Evolutionary conservation across 352 stramenopile genomes (phyloP).

Genomic region (Blastocystis hominis): DNA sequence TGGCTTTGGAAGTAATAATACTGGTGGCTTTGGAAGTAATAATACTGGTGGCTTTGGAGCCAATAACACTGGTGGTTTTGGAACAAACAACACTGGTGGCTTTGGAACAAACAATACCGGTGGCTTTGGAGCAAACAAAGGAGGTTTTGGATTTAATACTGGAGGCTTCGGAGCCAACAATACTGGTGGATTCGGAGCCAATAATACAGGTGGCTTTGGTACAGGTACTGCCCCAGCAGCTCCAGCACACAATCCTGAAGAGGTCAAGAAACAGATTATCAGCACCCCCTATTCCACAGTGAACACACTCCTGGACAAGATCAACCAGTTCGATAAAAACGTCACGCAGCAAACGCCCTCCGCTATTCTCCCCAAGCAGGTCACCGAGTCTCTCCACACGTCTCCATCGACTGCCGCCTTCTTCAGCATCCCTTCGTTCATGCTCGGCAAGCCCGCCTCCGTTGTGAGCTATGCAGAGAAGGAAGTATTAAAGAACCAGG

Average conservation of each 20-base stretch:
- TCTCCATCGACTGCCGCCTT: neutral
- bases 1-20: neutral
- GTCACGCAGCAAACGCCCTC: neutral
- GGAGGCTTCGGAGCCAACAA: neutral
- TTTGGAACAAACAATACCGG: neutral
- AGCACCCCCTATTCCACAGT: neutral
- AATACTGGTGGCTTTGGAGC: neutral
- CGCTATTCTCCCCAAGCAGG: neutral
- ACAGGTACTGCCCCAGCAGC: neutral
- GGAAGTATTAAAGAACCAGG: neutral
- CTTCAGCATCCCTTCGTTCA: neutral
- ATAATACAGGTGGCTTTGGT: neutral
- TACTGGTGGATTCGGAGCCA: neutral
- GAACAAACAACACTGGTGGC: neutral
- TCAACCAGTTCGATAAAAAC: neutral
- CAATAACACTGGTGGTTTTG: constrained; percentile 14
- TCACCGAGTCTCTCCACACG: neutral
- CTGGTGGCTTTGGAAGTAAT: neutral
- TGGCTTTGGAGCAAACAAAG: constrained; percentile 1
- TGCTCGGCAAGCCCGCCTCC: neutral
- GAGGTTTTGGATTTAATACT: neutral
- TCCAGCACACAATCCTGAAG: neutral
- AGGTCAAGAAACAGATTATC: neutral
- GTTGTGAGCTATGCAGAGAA: neutral
- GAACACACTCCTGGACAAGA: neutral